Evolutionary conservation across 2,329 filamentous ascomycete genomes (phyloP).

Genomic region (Fusarium drepaniforme): DNA sequence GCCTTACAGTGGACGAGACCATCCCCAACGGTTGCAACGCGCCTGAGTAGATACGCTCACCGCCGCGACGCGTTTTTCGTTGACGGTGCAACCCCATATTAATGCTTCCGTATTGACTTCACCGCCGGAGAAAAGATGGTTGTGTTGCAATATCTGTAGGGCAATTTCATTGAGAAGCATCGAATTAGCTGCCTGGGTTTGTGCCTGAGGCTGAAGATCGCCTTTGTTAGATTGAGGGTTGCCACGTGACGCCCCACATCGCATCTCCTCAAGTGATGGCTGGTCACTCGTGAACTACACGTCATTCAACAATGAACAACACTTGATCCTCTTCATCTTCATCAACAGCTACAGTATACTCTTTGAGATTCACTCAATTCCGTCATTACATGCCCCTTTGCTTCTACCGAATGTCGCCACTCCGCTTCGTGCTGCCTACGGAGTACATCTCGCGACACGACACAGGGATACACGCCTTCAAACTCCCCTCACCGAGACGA

Average conservation of each 20-base stretch:
- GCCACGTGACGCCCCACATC: not conserved
- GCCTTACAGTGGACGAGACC: not conserved
- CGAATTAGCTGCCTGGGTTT: not conserved
- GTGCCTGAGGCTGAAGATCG: constrained; percentile 23
- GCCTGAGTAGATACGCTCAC: constrained; percentile 4
- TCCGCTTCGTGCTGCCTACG: too few species aligned
- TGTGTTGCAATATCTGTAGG: not conserved
- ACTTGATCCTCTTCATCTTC: not conserved
- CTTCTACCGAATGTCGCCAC: not conserved
- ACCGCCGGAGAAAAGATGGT: constrained; percentile 2
- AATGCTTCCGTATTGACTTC: not conserved
- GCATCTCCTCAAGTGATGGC: not conserved
- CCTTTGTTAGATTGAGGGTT: not conserved
- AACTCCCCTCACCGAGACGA: not conserved
- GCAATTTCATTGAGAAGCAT: not conserved
- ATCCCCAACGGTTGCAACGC: not conserved
- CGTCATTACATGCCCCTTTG: not conserved
- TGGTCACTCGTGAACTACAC: not conserved
- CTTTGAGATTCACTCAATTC: not conserved
- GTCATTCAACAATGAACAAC: not conserved
- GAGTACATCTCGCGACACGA: not conserved
- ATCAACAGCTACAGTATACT: not conserved
- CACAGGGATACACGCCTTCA: not conserved
- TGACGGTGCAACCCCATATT: not conserved
- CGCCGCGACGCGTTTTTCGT: constrained; percentile 1